These are phyloP conservation scores for Elongisporangium senticosum DNA, from an alignment of 352 stramenopile genomes.

Conservation along the genomic window DNA sequence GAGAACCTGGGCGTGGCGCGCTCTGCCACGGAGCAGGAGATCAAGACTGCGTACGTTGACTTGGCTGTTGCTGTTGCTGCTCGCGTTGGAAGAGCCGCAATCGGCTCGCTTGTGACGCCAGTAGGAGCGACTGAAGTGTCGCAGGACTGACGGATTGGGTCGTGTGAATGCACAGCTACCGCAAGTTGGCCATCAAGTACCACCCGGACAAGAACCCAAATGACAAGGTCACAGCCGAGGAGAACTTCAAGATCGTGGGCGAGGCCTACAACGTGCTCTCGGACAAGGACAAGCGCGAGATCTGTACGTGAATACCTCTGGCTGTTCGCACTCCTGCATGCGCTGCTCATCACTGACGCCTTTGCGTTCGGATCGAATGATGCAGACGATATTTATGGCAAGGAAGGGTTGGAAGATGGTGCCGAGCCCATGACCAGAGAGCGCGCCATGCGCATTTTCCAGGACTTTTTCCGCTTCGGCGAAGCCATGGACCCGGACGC, in stretches of 20 bases:
- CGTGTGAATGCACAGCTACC: slow-evolving; percentile 48
- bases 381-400: slow-evolving; percentile 90
- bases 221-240: slow-evolving; percentile 77
- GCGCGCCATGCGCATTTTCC: slow-evolving; percentile 79
- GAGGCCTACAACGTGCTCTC: slow-evolving; percentile 93
- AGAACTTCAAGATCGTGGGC: slow-evolving; percentile 93
- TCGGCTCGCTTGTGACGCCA: neutral
- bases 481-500: slow-evolving; percentile 82
- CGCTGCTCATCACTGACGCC: slow-evolving; percentile 8
- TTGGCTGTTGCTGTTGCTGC: neutral
- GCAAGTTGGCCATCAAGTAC: slow-evolving; percentile 91
- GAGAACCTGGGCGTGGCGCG: slow-evolving; percentile 76
- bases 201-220: slow-evolving; percentile 90
- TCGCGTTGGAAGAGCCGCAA: neutral
- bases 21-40: slow-evolving; percentile 64
- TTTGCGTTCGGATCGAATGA: slow-evolving; percentile 3
- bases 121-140: neutral
- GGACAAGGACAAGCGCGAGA: slow-evolving; percentile 84
- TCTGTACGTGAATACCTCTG: slow-evolving; percentile 47
- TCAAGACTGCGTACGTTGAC: slow-evolving; percentile 75
- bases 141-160: neutral
- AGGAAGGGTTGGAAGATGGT: slow-evolving; percentile 86
- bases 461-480: slow-evolving; percentile 83
- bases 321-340: neutral
- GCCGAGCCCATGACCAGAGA: slow-evolving; percentile 81